Evolutionary conservation across 2,329 filamentous ascomycete species (phyloP).

Genomic region (Epicoccum nigrum): DNA sequence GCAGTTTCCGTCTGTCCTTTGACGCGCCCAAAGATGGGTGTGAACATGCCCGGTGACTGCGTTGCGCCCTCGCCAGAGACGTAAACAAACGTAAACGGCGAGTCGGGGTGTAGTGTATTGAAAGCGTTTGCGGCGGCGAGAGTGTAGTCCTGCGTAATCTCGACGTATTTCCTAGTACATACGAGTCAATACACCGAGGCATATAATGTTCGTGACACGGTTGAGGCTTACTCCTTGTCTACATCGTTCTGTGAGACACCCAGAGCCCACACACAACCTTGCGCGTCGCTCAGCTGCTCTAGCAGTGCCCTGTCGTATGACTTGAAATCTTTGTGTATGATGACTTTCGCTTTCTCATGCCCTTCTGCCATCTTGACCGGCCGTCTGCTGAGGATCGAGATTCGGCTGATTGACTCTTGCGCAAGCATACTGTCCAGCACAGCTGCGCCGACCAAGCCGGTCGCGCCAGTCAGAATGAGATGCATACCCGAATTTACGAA

Average conservation of each 20-base stretch:
- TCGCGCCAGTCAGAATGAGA: slow-evolving; percentile 54
- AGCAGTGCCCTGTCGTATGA: slow-evolving; percentile 65
- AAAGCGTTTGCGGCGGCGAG: slow-evolving; percentile 69
- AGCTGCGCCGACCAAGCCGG: slow-evolving; percentile 50
- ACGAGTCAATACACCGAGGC: not conserved
- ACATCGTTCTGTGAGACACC: slow-evolving; percentile 69
- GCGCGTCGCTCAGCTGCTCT: slow-evolving; percentile 65
- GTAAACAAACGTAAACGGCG: slow-evolving; percentile 72
- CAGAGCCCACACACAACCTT: slow-evolving; percentile 75
- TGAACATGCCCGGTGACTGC: slow-evolving; percentile 60
- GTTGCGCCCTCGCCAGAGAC: slow-evolving; percentile 71
- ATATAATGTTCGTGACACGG: not conserved
- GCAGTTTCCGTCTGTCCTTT: slow-evolving; percentile 71
- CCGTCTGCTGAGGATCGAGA: slow-evolving; percentile 71
- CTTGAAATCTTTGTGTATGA: slow-evolving; percentile 71
- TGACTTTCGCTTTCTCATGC: slow-evolving; percentile 67
- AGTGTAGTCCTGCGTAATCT: slow-evolving; percentile 71
- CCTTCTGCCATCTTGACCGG: slow-evolving; percentile 68
- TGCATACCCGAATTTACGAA: slow-evolving; percentile 35
- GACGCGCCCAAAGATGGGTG: slow-evolving; percentile 64
- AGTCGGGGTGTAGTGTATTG: slow-evolving; percentile 52
- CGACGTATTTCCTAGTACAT: slow-evolving; percentile 62
- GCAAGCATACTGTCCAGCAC: slow-evolving; percentile 48
- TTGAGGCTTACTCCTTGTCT: slow-evolving; percentile 54
- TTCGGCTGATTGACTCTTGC: slow-evolving; percentile 61